Evolutionary conservation across 73 alveolate species (phyloP).

Genomic region (Paramecium sexaurelia): DNA sequence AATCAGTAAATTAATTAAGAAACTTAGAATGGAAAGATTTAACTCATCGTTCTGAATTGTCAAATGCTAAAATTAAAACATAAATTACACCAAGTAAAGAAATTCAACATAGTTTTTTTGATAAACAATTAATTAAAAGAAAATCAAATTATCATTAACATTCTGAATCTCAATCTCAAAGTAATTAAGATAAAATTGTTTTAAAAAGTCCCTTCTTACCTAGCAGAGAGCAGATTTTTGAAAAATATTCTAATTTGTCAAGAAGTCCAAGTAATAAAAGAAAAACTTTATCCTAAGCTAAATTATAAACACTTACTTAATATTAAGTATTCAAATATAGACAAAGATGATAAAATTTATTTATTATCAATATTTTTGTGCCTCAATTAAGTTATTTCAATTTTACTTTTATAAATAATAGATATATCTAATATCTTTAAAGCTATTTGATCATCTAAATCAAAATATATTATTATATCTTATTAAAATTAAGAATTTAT

Average conservation of each 20-base stretch:
- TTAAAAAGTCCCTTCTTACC: background rate
- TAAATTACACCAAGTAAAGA: background rate
- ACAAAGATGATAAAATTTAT: too few species aligned
- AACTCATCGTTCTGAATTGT: slow-evolving; percentile 25
- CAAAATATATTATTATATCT: too few species aligned
- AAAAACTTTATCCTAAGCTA: background rate
- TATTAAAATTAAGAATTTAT: too few species aligned
- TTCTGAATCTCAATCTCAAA: background rate
- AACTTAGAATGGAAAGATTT: slow-evolving; percentile 50
- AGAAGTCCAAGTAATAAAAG: background rate
- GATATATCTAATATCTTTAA: too few species aligned
- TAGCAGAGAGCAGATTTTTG: background rate
- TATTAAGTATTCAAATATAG: too few species aligned
- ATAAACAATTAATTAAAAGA: background rate
- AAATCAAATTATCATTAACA: background rate
- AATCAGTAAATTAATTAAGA: background rate
- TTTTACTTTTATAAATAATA: too few species aligned
- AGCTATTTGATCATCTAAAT: too few species aligned
- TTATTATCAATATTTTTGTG: too few species aligned
- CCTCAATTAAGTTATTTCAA: too few species aligned
- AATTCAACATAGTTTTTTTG: background rate
- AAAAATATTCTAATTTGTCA: background rate
- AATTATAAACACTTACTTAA: background rate
- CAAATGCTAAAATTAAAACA: background rate
- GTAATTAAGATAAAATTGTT: background rate